Percentiles rank a stretch among this genome's conserved stretches.
phyloP scores from a whole-genome alignment of 805 yeast genomes.

The Saccharomycopsis oosterbeekiorum region DNA sequence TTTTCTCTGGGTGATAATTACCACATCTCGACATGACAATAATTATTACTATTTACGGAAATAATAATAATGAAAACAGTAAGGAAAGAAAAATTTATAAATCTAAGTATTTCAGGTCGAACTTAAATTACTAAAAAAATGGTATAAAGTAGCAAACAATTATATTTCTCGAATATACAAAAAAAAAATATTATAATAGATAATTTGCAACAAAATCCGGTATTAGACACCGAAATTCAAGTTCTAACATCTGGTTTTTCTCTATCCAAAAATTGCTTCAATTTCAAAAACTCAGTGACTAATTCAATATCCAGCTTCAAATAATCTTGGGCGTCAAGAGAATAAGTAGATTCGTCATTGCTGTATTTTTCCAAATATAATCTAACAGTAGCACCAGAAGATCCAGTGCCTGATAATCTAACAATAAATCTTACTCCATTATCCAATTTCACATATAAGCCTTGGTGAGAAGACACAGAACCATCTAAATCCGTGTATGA shows the following conservation, averaged over 20 bases:
- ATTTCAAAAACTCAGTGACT: conserved; percentile 59
- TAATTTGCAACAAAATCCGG: not conserved
- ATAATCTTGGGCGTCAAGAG: conserved; percentile 52
- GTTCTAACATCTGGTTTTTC: conserved; percentile 87
- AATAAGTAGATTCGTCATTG: conserved; percentile 41
- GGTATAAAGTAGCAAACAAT: not conserved
- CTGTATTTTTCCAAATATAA: conserved; percentile 82
- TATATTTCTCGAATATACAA: too few relatives aligned
- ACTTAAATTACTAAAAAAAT: not conserved
- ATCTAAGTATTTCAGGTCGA: not conserved
- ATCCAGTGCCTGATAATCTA: conserved; percentile 94
- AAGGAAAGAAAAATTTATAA: not conserved
- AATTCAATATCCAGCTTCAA: conserved; percentile 50
- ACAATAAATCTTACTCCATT: conserved; percentile 81
- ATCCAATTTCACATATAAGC: conserved; percentile 70
- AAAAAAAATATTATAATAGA: too few relatives aligned
- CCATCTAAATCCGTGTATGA: conserved; percentile 93
- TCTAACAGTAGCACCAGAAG: conserved; percentile 95
- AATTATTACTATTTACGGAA: too few relatives aligned
- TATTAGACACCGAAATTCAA: conserved; percentile 23
- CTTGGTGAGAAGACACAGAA: conserved; percentile 78
- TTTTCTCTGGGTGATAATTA: too few relatives aligned
- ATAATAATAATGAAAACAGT: too few relatives aligned
- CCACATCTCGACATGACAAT: too few relatives aligned
- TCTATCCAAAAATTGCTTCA: conserved; percentile 67